Conservation (phyloP, 768 basidiomycete genomes). For the Kwoniella sp. region DNA sequence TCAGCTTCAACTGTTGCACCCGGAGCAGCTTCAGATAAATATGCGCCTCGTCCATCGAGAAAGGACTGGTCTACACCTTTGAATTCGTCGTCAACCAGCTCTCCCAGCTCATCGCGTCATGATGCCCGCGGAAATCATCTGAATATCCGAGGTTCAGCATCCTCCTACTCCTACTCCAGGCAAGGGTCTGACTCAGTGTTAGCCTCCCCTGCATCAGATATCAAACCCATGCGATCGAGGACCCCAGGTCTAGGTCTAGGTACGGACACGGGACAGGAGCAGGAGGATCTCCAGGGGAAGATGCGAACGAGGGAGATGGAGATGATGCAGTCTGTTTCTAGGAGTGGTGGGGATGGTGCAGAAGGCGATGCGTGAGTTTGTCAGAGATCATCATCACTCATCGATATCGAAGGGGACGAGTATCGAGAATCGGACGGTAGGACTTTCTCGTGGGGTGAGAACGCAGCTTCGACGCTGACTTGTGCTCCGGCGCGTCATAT, state of each 20-base stretch:
- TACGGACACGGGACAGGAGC: neutral
- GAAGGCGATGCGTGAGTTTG: slow-evolving; percentile 53
- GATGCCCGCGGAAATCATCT: neutral
- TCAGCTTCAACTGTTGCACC: neutral
- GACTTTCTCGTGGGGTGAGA: no score
- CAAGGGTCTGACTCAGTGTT: slow-evolving; percentile 7
- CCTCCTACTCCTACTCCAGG: no score
- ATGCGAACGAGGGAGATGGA: slow-evolving; percentile 43
- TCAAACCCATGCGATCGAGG: slow-evolving; percentile 27
- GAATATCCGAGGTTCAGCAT: neutral
- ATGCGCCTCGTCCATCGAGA: slow-evolving; percentile 7
- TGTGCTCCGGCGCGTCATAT: neutral
- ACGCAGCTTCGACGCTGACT: no score
- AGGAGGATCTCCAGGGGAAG: slow-evolving; percentile 2
- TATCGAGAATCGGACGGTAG: no score
- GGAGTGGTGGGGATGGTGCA: slow-evolving; percentile 52
- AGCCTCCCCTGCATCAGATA: slow-evolving; percentile 33
- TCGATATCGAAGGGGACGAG: no score
- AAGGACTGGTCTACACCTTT: slow-evolving; percentile 11
- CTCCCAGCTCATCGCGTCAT: neutral
- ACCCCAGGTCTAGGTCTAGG: neutral
- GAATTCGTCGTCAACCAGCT: neutral
- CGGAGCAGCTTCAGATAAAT: neutral
- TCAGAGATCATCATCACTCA: neutral
- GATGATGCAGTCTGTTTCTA: slow-evolving; percentile 48